phyloP scores from a whole-genome alignment of 768 basidiomycete genomes.

The Mycena rosella region DNA sequence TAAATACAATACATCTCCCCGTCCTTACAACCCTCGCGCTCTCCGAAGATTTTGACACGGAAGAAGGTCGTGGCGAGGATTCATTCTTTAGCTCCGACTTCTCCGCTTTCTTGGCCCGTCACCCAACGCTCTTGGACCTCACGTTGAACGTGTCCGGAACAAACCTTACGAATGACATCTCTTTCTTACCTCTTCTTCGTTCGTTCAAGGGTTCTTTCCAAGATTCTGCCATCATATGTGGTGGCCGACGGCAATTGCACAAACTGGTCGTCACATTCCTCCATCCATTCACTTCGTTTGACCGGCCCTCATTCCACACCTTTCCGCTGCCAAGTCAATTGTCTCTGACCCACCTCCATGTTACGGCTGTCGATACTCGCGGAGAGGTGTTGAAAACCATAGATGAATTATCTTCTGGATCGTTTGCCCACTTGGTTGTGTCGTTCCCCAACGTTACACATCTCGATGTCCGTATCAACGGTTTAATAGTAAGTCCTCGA shows the following conservation, averaged over 20 bases:
- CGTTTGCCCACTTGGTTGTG: not conserved
- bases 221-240: not conserved
- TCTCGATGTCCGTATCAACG: conserved; percentile 8
- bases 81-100: not conserved
- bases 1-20: conserved; percentile 2
- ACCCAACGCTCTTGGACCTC: conserved; percentile 8
- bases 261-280: not conserved
- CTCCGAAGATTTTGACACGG: not conserved
- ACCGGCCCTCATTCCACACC: not conserved
- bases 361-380: not conserved
- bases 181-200: conserved; percentile 11
- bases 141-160: conserved; percentile 1
- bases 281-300: not conserved
- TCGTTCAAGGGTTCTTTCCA: conserved; percentile 22
- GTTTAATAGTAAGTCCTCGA: not conserved
- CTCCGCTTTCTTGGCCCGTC: conserved; percentile 1
- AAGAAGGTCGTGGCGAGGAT: not conserved
- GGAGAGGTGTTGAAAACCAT: not conserved
- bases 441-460: conserved; percentile 7
- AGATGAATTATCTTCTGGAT: not conserved
- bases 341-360: not conserved
- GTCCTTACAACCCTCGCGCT: not conserved
- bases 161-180: not conserved
- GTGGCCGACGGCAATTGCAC: not conserved
- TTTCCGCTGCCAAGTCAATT: not conserved